Percentiles rank a stretch among this genome's conserved stretches.
These are phyloP conservation scores for Flammula alnicola DNA, from an alignment of 1,284 basidiomycete genomes.

Conservation along the genomic window DNA sequence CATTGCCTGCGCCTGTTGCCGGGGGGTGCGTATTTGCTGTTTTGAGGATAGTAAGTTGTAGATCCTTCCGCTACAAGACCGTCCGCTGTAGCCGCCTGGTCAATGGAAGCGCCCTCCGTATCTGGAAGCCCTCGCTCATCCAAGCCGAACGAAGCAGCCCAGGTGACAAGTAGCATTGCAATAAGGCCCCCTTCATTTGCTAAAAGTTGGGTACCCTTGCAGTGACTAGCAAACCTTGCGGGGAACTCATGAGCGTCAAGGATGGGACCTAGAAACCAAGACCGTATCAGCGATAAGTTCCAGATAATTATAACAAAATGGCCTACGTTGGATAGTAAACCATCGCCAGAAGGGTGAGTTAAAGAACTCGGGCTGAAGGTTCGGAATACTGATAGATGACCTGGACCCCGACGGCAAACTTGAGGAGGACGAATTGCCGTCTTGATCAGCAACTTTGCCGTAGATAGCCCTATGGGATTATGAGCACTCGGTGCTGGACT, in stretches of 20 bases:
- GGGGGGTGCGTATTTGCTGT: constrained; percentile 14
- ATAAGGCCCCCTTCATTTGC: constrained; percentile 66
- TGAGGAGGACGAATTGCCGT: constrained; percentile 36
- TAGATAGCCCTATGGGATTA: constrained; percentile 54
- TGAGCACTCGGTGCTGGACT: neutral
- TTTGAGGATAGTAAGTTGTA: constrained; percentile 12
- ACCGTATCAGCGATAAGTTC: constrained; percentile 13
- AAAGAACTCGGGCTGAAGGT: constrained; percentile 79
- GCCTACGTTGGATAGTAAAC: constrained; percentile 81
- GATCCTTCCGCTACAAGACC: constrained; percentile 15
- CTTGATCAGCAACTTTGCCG: constrained; percentile 53
- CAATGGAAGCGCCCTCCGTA: constrained; percentile 13
- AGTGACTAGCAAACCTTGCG: constrained; percentile 64
- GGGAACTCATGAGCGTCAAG: constrained; percentile 78
- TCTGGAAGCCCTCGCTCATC: constrained; percentile 68
- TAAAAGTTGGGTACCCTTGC: constrained; percentile 60
- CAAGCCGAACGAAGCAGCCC: constrained; percentile 86
- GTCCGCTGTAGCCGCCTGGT: constrained; percentile 23
- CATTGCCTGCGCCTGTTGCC: constrained; percentile 34
- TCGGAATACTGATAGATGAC: constrained; percentile 61
- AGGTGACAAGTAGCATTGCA: constrained; percentile 75
- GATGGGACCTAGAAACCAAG: constrained; percentile 58
- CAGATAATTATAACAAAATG: constrained; percentile 23
- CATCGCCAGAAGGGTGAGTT: constrained; percentile 80
- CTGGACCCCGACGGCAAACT: constrained; percentile 34